Evolutionary conservation across 805 yeast genomes (phyloP).

Genomic region (Cyberlindnera meyerae): DNA sequence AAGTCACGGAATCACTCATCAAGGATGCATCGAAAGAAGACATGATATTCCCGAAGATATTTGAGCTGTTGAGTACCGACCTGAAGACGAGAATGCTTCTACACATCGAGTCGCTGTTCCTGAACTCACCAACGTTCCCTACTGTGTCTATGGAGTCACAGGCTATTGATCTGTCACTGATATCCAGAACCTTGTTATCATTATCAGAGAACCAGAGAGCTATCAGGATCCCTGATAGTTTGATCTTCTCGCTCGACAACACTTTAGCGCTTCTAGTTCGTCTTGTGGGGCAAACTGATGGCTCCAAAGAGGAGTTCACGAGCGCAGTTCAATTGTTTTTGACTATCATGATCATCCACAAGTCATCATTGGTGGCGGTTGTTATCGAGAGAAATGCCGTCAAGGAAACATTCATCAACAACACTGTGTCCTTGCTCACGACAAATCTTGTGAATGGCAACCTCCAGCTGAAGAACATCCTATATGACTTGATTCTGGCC

Average conservation of each 20-base stretch:
- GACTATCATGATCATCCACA: slow-evolving; percentile 55
- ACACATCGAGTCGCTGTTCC: slow-evolving; percentile 37
- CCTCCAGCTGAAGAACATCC: slow-evolving; percentile 48
- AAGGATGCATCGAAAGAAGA: slow-evolving; percentile 2
- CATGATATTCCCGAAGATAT: slow-evolving; percentile 33
- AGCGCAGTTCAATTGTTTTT: slow-evolving; percentile 43
- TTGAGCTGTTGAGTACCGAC: slow-evolving; percentile 31
- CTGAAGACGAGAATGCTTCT: slow-evolving; percentile 31
- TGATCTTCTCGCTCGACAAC: slow-evolving; percentile 37
- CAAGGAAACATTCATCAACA: slow-evolving; percentile 42
- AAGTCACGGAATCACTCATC: slow-evolving; percentile 11
- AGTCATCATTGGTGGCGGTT: slow-evolving; percentile 42
- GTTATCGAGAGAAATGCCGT: slow-evolving; percentile 38
- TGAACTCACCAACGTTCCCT: slow-evolving; percentile 39
- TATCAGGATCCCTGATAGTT: slow-evolving; percentile 28
- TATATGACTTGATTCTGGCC: slow-evolving; percentile 55
- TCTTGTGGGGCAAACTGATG: slow-evolving; percentile 18
- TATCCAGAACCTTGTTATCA: slow-evolving; percentile 18
- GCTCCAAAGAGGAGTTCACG: slow-evolving; percentile 11
- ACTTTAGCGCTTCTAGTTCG: slow-evolving; percentile 35
- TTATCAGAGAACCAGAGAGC: slow-evolving; percentile 17
- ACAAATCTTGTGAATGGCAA: slow-evolving; percentile 39
- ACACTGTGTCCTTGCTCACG: slow-evolving; percentile 42
- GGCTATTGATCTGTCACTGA: slow-evolving; percentile 7
- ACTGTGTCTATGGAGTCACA: slow-evolving; percentile 11